phyloP scores from a whole-genome alignment of 176 grass and related monocot species.

The Triticum dicoccoides region DNA sequence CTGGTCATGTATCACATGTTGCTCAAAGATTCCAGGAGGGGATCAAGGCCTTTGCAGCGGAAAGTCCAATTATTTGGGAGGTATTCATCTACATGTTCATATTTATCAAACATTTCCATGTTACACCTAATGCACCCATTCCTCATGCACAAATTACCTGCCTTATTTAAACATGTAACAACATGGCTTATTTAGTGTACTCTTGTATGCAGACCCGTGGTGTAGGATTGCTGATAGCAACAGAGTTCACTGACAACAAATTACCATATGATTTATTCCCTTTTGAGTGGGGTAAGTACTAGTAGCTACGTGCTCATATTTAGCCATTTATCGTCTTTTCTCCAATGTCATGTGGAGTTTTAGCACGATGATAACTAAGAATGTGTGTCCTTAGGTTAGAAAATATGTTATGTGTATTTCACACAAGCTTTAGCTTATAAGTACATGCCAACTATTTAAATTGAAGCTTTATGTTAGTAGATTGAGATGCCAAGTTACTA shows the following conservation, averaged over 20 bases:
- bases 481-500: too few relatives aligned
- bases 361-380: too few relatives aligned
- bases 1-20: constrained; percentile 55
- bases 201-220: constrained; percentile 67
- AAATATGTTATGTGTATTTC: too few relatives aligned
- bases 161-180: background rate
- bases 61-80: constrained; percentile 85
- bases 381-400: too few relatives aligned
- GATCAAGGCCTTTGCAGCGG: constrained; percentile 53
- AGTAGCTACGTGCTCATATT: too few relatives aligned
- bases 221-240: constrained; percentile 76
- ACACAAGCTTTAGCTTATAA: too few relatives aligned
- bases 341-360: background rate
- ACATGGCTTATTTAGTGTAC: background rate
- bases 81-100: constrained; percentile 26
- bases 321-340: too few relatives aligned
- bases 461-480: too few relatives aligned
- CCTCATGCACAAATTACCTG: too few relatives aligned
- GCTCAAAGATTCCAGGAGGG: constrained; percentile 80
- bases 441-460: too few relatives aligned
- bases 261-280: constrained; percentile 73
- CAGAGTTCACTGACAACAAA: constrained; percentile 86
- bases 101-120: background rate
- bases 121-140: too few relatives aligned
- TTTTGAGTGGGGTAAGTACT: constrained; percentile 70